Conservation (phyloP, 805 yeast genomes). For the Yamadazyma philogaea region DNA sequence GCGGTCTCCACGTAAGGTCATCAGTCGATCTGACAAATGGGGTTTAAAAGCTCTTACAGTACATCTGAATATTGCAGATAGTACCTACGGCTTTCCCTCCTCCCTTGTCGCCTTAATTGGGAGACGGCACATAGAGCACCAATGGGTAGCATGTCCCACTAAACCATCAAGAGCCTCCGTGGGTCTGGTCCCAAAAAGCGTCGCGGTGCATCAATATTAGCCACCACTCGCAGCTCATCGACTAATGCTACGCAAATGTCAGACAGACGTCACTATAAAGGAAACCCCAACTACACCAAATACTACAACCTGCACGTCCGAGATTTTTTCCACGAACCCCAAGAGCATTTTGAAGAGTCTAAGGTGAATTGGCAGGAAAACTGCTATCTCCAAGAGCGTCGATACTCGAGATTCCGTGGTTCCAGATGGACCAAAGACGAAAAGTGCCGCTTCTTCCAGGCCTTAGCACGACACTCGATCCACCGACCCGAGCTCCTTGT, state of each 20-base stretch:
- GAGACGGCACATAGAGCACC: no score
- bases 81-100: no score
- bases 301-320: conserved; percentile 29
- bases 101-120: no score
- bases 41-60: no score
- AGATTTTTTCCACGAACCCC: conserved; percentile 17
- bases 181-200: not conserved
- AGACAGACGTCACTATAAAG: conserved; percentile 17
- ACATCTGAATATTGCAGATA: no score
- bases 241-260: not conserved
- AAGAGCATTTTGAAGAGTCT: conserved; percentile 2
- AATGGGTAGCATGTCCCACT: no score
- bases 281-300: conserved; percentile 26
- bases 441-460: conserved; percentile 50
- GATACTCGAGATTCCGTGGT: conserved; percentile 19
- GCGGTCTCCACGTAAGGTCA: no score
- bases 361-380: not conserved
- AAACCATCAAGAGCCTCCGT: no score
- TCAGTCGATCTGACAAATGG: no score
- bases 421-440: conserved; percentile 46
- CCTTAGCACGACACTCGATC: conserved; percentile 49
- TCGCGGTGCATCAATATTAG: no score
- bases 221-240: not conserved
- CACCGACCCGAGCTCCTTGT: conserved; percentile 42
- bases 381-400: not conserved